Conservation (phyloP, 108 stramenopile species). For the Aurantiochytrium sp. region DNA sequence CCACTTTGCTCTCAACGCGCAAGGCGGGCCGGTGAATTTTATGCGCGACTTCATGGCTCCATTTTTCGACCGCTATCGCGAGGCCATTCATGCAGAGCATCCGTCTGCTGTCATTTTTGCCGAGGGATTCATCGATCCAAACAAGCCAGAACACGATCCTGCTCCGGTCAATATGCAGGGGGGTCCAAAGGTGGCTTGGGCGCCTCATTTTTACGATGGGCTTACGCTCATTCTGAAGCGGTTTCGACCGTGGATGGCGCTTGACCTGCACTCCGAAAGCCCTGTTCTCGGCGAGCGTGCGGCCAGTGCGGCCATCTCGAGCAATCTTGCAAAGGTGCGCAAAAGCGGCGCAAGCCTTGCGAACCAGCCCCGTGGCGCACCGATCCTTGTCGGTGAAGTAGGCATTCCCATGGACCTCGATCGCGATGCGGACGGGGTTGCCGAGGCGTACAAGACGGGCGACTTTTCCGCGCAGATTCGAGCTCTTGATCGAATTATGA, state of each 20-base stretch:
- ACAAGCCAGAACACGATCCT: slow-evolving; percentile 12
- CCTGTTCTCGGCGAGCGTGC: slow-evolving; percentile 8
- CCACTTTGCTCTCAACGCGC: slow-evolving; percentile 8
- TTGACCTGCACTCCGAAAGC: slow-evolving; percentile 18
- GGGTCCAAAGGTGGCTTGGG: slow-evolving; percentile 19
- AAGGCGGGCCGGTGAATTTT: slow-evolving; percentile 12
- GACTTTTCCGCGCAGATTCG: background rate
- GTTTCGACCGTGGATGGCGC: slow-evolving; percentile 16
- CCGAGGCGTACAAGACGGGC: background rate
- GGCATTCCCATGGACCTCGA: slow-evolving; percentile 13
- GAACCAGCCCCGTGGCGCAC: background rate
- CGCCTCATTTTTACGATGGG: slow-evolving; percentile 34
- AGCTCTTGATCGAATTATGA: background rate
- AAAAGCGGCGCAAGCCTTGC: background rate
- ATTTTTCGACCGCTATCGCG: slow-evolving; percentile 12
- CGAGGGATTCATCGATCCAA: slow-evolving; percentile 24
- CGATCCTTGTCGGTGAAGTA: background rate
- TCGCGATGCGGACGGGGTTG: background rate
- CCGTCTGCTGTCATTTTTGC: slow-evolving; percentile 22
- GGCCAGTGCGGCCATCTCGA: background rate
- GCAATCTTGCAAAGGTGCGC: background rate
- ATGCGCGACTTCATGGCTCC: slow-evolving; percentile 17
- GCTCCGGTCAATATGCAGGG: slow-evolving; percentile 9
- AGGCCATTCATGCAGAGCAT: background rate
- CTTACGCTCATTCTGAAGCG: slow-evolving; percentile 19